These are phyloP conservation scores for Lactuca saligna DNA, from an alignment of 129 eudicot species.

Conservation along the genomic window DNA sequence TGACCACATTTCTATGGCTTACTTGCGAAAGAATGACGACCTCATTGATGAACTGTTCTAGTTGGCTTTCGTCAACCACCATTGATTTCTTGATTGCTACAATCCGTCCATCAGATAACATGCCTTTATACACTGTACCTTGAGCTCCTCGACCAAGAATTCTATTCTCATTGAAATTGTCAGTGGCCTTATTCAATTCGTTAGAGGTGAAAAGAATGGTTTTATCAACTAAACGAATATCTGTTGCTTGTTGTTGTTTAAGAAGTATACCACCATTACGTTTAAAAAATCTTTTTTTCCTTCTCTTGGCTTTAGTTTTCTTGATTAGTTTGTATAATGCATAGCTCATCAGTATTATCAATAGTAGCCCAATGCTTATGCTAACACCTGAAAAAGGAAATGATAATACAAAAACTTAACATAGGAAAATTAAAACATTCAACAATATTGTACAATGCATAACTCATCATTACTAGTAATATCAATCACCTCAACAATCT, in stretches of 20 bases:
- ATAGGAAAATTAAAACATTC: no score
- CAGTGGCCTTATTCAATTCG: neutral
- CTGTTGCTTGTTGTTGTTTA: neutral
- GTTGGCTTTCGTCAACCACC: slow-evolving; percentile 21
- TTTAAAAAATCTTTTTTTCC: neutral
- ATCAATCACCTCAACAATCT: no score
- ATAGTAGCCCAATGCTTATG: neutral
- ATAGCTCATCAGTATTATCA: neutral
- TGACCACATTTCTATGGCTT: slow-evolving; percentile 35
- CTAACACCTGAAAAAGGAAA: neutral
- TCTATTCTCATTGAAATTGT: neutral
- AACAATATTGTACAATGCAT: no score
- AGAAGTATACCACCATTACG: neutral
- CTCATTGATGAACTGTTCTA: slow-evolving; percentile 35
- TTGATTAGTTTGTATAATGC: neutral
- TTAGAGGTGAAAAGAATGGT: neutral
- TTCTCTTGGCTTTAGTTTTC: neutral
- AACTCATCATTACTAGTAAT: no score
- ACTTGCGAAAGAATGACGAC: slow-evolving; percentile 38
- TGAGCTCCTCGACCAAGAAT: neutral
- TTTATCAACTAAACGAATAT: neutral
- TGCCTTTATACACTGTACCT: slow-evolving; percentile 27
- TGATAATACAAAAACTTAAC: no score
- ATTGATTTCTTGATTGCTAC: slow-evolving; percentile 33
- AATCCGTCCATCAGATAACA: slow-evolving; percentile 28